These are phyloP conservation scores for Boletus patriciae DNA, from an alignment of 768 basidiomycete genomes.

Conservation along the genomic window DNA sequence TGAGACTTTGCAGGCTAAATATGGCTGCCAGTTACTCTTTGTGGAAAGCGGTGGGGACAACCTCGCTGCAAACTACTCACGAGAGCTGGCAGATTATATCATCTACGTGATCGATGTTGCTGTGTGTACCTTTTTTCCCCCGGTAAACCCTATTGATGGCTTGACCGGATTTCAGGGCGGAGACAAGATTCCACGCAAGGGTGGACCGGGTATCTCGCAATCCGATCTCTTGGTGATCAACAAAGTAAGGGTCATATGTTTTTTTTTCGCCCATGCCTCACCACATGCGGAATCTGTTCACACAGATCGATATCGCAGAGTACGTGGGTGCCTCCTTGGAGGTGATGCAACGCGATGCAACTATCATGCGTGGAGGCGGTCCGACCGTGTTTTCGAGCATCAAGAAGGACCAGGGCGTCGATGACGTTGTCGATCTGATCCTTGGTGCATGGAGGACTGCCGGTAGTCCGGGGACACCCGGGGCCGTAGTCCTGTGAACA, in stretches of 20 bases:
- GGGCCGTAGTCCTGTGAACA: slow-evolving; percentile 31
- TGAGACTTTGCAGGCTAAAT: slow-evolving; percentile 91
- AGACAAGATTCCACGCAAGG: slow-evolving; percentile 98
- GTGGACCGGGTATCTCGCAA: slow-evolving; percentile 95
- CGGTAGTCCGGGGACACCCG: slow-evolving; percentile 66
- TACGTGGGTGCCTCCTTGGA: slow-evolving; percentile 90
- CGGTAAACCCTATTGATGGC: not conserved
- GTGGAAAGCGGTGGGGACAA: slow-evolving; percentile 98
- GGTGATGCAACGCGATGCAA: slow-evolving; percentile 93
- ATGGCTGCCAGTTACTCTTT: slow-evolving; percentile 84
- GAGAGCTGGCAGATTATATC: slow-evolving; percentile 97
- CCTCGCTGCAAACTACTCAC: slow-evolving; percentile 93
- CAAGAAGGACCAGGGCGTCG: slow-evolving; percentile 72
- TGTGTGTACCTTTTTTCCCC: slow-evolving; percentile 39
- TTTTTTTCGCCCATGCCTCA: not conserved
- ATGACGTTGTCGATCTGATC: slow-evolving; percentile 78
- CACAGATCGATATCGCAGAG: slow-evolving; percentile 88
- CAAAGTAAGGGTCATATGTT: slow-evolving; percentile 55
- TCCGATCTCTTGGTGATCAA: slow-evolving; percentile 94
- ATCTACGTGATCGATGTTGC: slow-evolving; percentile 91
- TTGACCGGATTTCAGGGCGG: slow-evolving; percentile 65
- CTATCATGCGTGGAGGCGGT: slow-evolving; percentile 90
- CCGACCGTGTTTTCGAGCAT: slow-evolving; percentile 92
- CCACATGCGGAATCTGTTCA: not conserved
- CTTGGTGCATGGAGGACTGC: slow-evolving; percentile 87